Base-by-base conservation (phyloP, 768 basidiomycete species). In the Macrolepiota albuminosa region DNA sequence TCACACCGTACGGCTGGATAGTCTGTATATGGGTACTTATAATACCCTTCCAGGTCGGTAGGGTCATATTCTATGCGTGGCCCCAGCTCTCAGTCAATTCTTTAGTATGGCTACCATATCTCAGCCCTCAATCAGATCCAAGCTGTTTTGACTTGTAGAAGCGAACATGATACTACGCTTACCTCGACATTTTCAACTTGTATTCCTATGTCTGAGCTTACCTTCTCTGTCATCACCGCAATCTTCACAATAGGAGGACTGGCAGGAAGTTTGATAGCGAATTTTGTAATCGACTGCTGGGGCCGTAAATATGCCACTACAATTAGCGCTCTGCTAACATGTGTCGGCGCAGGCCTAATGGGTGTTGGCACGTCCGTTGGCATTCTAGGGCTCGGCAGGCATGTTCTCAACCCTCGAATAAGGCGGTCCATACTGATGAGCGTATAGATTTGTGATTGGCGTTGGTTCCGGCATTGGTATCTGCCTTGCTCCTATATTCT, bases 71-170 rank as follows among this genome's bases (percentile, higher is more conserved):
- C 34, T 33, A 34, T 26, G 18, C 29, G 16, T 48, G 24, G 24
- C 54, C 54, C 21, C 52, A 51, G n/a, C n/a, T 43, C 36, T 63
- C 45, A 42, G n/a, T 16, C 11, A 39, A 52, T 37, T 29, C 14
- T 33, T 18, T 53, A 91, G 83, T 93, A 92, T 75, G 95, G 94
- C n/a, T 97, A 90, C 72, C 93, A 96, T 71, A 91, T 94, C 45
- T 91, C 93, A 1, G 88, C 88, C 16, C 82, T 98, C 60, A 98
- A 98, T 71, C 93, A 95, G 70, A 86, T 95, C 29, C 86, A 92
- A 68, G 82, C 81, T 5, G 84, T 88, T 46, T 69, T 95, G 58
- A 92, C 89, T 3, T 96, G 93, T 75, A 80, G 81, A 54, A 65
- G 63, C 34, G 57, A 64, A 29, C 48, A 60, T 7, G 63, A 47